Conservation (phyloP, 2,329 filamentous ascomycete genomes). For the Ramularia endophylla region DNA sequence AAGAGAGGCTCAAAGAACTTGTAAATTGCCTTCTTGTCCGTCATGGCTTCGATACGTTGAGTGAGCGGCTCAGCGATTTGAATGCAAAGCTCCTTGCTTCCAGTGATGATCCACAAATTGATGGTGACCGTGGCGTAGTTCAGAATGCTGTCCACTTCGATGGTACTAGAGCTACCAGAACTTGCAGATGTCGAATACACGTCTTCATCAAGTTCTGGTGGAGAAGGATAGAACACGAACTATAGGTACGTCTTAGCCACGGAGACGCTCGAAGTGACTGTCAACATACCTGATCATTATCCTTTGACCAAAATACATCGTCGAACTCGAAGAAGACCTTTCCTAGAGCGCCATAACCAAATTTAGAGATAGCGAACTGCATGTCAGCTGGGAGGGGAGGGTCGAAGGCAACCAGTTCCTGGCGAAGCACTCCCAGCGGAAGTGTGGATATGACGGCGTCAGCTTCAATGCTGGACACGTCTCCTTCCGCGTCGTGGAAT, state of each 20-base stretch:
- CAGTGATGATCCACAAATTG: constrained; percentile 42
- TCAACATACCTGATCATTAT: constrained; percentile 34
- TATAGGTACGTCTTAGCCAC: neutral
- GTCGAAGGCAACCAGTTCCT: constrained; percentile 36
- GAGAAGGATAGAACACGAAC: constrained; percentile 41
- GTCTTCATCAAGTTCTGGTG: constrained; percentile 23
- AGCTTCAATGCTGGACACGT: constrained; percentile 26
- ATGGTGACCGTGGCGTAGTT: constrained; percentile 40
- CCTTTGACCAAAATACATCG: constrained; percentile 42
- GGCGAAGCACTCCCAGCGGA: constrained; percentile 36
- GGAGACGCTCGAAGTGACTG: neutral
- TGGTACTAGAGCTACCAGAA: constrained; percentile 26
- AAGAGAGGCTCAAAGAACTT: constrained; percentile 42
- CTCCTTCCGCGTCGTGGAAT: constrained; percentile 20
- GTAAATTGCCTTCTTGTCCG: constrained; percentile 33
- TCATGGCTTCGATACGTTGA: constrained; percentile 41
- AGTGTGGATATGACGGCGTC: constrained; percentile 38
- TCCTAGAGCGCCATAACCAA: constrained; percentile 39
- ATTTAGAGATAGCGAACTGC: constrained; percentile 32
- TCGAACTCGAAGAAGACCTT: constrained; percentile 42
- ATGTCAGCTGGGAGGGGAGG: constrained; percentile 35
- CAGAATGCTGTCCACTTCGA: constrained; percentile 32
- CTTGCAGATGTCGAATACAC: constrained; percentile 21
- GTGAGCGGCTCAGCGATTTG: constrained; percentile 42
- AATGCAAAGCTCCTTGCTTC: constrained; percentile 38